Percentiles rank a stretch among this genome's conserved stretches.
Conservation (phyloP, 768 basidiomycete species). For the Megacollybia marginata region DNA sequence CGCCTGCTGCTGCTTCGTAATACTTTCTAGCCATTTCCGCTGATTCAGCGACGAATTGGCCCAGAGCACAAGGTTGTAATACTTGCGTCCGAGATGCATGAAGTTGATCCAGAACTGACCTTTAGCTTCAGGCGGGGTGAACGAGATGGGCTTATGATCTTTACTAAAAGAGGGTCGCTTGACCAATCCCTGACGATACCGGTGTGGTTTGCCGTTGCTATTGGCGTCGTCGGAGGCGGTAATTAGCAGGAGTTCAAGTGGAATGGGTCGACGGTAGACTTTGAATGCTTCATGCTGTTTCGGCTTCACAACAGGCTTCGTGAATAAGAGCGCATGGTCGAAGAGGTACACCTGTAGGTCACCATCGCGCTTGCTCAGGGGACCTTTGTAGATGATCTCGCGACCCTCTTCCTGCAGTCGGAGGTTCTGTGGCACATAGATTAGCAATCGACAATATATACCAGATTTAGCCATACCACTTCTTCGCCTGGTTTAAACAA, state of each 20-base stretch:
- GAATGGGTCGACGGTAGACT: conserved; percentile 93
- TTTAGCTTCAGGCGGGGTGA: conserved; percentile 55
- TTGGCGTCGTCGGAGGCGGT: conserved; percentile 64
- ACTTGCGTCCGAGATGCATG: conserved; percentile 87
- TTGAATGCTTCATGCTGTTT: conserved; percentile 88
- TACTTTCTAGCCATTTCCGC: conserved; percentile 91
- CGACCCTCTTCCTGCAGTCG: conserved; percentile 81
- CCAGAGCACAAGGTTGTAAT: conserved; percentile 89
- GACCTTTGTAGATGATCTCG: conserved; percentile 87
- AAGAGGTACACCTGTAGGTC: conserved; percentile 93
- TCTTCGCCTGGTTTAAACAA: conserved; percentile 85
- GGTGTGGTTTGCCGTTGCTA: conserved; percentile 21
- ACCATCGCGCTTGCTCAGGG: conserved; percentile 84
- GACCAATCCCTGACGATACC: conserved; percentile 37
- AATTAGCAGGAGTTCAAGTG: conserved; percentile 84
- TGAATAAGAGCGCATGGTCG: conserved; percentile 94
- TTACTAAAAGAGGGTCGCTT: conserved; percentile 37
- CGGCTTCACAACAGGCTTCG: conserved; percentile 66
- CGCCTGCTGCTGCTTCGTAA: conserved; percentile 81
- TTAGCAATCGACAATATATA: neutral
- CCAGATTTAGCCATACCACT: conserved; percentile 50
- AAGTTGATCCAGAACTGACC: conserved; percentile 91
- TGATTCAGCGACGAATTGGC: conserved; percentile 78
- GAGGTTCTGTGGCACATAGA: conserved; percentile 53
- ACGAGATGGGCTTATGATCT: conserved; percentile 31